phyloP scores from a whole-genome alignment of 495 filamentous ascomycete species.

The Penicillium diatomitis region DNA sequence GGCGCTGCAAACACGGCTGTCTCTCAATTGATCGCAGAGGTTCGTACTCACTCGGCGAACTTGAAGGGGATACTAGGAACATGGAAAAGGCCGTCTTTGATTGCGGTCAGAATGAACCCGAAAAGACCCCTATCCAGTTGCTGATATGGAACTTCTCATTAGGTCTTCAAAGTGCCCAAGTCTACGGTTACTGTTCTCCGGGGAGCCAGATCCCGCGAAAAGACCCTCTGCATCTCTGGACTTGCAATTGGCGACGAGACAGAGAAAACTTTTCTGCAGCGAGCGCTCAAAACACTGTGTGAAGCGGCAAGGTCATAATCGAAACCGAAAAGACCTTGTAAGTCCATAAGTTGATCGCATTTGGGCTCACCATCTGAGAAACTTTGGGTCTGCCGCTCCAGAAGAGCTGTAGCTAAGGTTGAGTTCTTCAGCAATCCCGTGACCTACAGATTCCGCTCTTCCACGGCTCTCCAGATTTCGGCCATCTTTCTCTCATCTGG shows the following conservation, averaged over 20 bases:
- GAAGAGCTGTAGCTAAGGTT: no score
- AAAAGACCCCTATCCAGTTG: neutral
- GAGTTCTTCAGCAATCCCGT: constrained; percentile 10
- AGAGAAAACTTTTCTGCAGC: constrained; percentile 22
- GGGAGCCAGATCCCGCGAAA: constrained; percentile 52
- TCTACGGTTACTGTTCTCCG: constrained; percentile 54
- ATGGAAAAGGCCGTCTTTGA: no score
- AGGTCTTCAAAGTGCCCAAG: constrained; percentile 52
- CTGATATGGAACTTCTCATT: constrained; percentile 4
- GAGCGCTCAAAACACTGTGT: constrained; percentile 8
- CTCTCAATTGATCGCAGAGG: constrained; percentile 53
- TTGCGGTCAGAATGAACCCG: no score
- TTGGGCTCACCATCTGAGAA: no score
- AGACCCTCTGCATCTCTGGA: constrained; percentile 41
- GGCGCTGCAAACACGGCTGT: constrained; percentile 62
- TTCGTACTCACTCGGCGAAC: constrained; percentile 15
- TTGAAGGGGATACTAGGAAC: no score
- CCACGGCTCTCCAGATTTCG: neutral
- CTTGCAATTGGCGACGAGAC: constrained; percentile 17
- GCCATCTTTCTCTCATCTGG: neutral
- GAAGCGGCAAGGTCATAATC: neutral
- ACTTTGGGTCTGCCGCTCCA: no score
- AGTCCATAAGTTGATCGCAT: neutral
- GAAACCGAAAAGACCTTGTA: neutral
- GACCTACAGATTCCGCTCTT: constrained; percentile 14